Evolutionary conservation across 129 eudicot genomes (phyloP), one percentile per base, ranked within the genome.

Genomic region (Flaveria linearis): DNA sequence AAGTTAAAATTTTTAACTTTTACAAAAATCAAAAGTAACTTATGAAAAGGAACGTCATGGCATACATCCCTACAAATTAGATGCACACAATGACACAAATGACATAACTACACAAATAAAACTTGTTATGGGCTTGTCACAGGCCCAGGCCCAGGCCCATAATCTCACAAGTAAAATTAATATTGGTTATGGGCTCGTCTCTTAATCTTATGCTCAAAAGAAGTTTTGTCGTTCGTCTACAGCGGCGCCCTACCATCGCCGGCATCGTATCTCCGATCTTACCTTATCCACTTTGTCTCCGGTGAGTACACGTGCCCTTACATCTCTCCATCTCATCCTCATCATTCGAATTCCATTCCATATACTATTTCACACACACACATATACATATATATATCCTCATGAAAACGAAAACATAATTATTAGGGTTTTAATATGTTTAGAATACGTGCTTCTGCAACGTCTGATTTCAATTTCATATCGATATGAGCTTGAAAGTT

Each of bases 261-360:
- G 56, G 7, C 45, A 74, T 77, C 74, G 80, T 76, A 36, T 67
- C 82, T 69, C 71, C 76, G 82, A 78, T 78, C 82, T 70, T 16
- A 52, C 71, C 43, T 71, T 78, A 78, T 45, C 75, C 18, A 67
- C 55, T 22, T 58, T 5, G 7, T 58, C 76, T 58, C 76, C 66
- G 81, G 74, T 76, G 68, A 53, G 3, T 9, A 25, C 12, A 30
- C 65, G 17, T 49, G 4, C 15, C 18, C 2, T 52, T 33, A 47
- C 41, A 17, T 67, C 20, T 62, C 61, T 41, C 5, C 5, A 30
- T 30, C 2, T 68, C 57, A 16, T 77, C 16, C 18, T 69, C 13
- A 18, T 69, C 9, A 30, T 11, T 69, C 39, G 16, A n/a, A n/a
- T 42, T 77, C 25, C 33, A 26, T 15, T 77, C 0, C 1, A 45